A percentile compares a stretch with the other conserved stretches of the same genome.
phyloP scores from a whole-genome alignment of 441 rosid species.

The Isatis lusitanica region DNA sequence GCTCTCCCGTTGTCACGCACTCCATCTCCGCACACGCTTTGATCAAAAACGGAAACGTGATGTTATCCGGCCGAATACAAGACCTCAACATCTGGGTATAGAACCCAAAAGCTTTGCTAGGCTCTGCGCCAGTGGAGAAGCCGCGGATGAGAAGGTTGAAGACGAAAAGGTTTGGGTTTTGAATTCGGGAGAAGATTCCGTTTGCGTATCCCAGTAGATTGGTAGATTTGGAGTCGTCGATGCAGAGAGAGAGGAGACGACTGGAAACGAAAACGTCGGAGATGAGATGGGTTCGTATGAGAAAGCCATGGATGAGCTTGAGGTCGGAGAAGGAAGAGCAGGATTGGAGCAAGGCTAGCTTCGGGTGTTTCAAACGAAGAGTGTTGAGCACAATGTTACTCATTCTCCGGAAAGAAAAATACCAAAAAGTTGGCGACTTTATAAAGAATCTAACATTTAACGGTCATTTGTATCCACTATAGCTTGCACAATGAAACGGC shows the following conservation, averaged over 20 bases:
- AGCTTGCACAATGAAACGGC: neutral
- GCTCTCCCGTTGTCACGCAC: slow-evolving; percentile 44
- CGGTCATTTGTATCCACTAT: slow-evolving; percentile 10
- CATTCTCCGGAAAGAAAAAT: slow-evolving; percentile 12
- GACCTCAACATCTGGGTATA: slow-evolving; percentile 44
- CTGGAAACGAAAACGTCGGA: slow-evolving; percentile 57
- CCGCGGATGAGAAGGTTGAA: slow-evolving; percentile 55
- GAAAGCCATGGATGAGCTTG: slow-evolving; percentile 65
- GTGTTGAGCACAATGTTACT: slow-evolving; percentile 45
- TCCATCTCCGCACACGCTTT: slow-evolving; percentile 52
- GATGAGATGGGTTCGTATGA: slow-evolving; percentile 56
- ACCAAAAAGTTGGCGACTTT: neutral
- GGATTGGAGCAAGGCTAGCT: slow-evolving; percentile 55
- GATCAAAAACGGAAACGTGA: slow-evolving; percentile 63
- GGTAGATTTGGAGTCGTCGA: slow-evolving; percentile 28
- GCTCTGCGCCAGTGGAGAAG: slow-evolving; percentile 44
- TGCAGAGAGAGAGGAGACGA: slow-evolving; percentile 50
- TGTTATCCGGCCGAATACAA: slow-evolving; percentile 54
- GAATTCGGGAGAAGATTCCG: slow-evolving; percentile 45
- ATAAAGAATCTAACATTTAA: neutral
- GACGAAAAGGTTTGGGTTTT: slow-evolving; percentile 55
- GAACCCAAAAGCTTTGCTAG: slow-evolving; percentile 43
- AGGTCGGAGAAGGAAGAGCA: slow-evolving; percentile 47
- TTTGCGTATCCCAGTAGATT: slow-evolving; percentile 41
- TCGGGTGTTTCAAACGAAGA: slow-evolving; percentile 53